Conservation (phyloP, 2,329 filamentous ascomycete genomes). For the Eutypella sp. region DNA sequence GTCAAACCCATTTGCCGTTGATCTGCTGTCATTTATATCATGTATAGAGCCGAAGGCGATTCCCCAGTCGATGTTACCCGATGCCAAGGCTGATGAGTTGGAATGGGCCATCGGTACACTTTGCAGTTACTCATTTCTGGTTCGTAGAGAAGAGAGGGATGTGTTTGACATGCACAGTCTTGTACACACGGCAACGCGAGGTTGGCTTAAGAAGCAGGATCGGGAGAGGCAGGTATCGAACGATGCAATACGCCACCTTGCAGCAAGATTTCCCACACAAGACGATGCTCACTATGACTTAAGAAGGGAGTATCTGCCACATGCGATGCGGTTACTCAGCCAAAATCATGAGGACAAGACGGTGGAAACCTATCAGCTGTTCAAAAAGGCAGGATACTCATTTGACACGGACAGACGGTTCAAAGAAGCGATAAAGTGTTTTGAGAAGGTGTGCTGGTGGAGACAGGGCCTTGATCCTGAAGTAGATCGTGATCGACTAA, state of each 20-base stretch:
- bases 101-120: slow-evolving; percentile 24
- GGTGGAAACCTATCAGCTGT: slow-evolving; percentile 10
- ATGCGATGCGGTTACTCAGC: slow-evolving; percentile 17
- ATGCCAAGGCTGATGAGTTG: slow-evolving; percentile 2
- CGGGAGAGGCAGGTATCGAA: neutral
- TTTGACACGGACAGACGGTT: neutral
- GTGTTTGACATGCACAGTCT: slow-evolving; percentile 31
- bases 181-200: slow-evolving; percentile 25
- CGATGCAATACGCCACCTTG: neutral
- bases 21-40: slow-evolving; percentile 33
- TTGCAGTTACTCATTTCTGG: slow-evolving; percentile 25
- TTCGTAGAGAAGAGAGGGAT: slow-evolving; percentile 9
- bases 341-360: slow-evolving; percentile 6
- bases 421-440: slow-evolving; percentile 8
- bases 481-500: neutral
- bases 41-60: slow-evolving; percentile 36
- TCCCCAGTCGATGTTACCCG: slow-evolving; percentile 29
- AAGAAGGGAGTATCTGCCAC: slow-evolving; percentile 21
- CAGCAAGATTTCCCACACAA: neutral
- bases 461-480: neutral
- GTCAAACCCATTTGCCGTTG: slow-evolving; percentile 24
- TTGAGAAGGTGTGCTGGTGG: slow-evolving; percentile 3
- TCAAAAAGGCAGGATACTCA: neutral
- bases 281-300: slow-evolving; percentile 9
- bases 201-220: slow-evolving; percentile 19